Evolutionary conservation across 139 green algal genomes (phyloP).

Genomic region (Tetraselmis chui): DNA sequence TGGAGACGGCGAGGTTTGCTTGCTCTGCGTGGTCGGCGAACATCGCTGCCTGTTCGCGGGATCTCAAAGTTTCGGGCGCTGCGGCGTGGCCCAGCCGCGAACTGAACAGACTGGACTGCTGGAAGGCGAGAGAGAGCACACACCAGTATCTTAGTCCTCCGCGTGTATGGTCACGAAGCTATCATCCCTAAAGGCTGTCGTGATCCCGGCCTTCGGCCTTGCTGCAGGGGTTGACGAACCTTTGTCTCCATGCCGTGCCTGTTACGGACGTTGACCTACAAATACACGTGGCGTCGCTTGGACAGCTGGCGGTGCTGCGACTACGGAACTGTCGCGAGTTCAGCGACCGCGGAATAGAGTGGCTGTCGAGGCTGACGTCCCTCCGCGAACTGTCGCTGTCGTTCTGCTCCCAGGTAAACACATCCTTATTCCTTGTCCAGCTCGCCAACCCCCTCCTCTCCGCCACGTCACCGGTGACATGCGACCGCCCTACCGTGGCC

Average conservation of each 20-base stretch:
- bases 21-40: background rate
- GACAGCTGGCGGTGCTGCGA: background rate
- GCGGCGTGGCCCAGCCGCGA: background rate
- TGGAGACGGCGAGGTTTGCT: background rate
- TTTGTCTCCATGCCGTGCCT: too few species aligned
- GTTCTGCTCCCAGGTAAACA: background rate
- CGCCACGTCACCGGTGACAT: too few species aligned
- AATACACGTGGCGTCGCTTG: background rate
- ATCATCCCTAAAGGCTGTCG: too few species aligned
- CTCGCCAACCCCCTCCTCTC: background rate
- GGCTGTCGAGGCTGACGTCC: background rate
- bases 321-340: background rate
- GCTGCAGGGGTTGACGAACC: too few species aligned
- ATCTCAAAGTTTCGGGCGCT: background rate
- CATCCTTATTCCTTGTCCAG: too few species aligned
- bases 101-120: background rate
- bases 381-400: background rate
- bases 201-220: too few species aligned
- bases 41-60: background rate
- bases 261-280: too few species aligned
- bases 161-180: too few species aligned
- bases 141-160: too few species aligned
- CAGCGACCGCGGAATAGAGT: background rate
- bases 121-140: background rate
- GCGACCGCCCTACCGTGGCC: too few species aligned